Base-by-base conservation (phyloP, 352 stramenopile species). In the Albugo candida region DNA sequence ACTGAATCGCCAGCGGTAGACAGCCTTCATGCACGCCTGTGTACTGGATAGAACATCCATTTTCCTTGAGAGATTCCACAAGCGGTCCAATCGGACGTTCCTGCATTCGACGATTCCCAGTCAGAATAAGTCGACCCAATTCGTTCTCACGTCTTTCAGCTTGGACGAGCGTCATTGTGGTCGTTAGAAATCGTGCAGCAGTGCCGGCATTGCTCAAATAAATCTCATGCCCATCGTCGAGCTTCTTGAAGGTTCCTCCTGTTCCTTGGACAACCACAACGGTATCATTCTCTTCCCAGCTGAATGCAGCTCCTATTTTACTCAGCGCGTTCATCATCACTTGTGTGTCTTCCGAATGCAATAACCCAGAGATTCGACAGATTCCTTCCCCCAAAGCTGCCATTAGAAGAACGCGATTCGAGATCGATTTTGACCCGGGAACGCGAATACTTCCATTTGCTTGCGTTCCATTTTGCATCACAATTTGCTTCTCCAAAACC, bases 391-490 rank as follows among this genome's bases (percentile, higher is more conserved):
- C 91, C 12, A 99, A 68, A 14, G 92, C 92, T 0, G 94, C 88
- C 52, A 99, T 76, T 18, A 98, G 70, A 36, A 98, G 63, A 49
- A 95, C 95, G 16, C 94, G 84, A 66, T 99, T 99, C 43, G 86
- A 96, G 40, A 99, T 83, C n/a, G 87, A 97, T 65, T 99, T 98
- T 47, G 87, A 97, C 44, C 93, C 92, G 5, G 95, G 94, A 35
- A 99, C 75, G 17, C 70, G 66, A 47, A 88, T 76, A n/a, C 47
- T 52, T 20, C 76, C 76, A n/a, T 65, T 53, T 12, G 73, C 68
- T 13, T 52, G 51, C 3, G 50, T 21, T 0, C 69, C 67, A 13
- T 68, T 65, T 49, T 80, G 57, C 63, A 86, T 68, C 16, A 61
- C 53, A 24, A 82, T 63, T 47, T 83, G 70, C 42, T 80, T 81